Evolutionary conservation across 2,329 filamentous ascomycete species (phyloP), one percentile per base, ranked within the genome.

Genomic region (Fusarium mexicanum): DNA sequence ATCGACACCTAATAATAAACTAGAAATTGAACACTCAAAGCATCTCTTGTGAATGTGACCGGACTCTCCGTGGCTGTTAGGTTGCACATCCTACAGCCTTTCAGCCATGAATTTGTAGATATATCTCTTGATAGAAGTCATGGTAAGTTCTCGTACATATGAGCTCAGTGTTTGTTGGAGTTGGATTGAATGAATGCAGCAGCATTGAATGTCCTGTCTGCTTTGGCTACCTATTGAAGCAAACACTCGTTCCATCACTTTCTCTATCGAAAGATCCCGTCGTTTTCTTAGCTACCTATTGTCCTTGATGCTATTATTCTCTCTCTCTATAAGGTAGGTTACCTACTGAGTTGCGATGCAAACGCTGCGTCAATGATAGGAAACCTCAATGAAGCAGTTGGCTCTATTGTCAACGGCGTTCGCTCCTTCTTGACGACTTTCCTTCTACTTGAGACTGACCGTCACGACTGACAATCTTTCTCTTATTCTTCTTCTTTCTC

Each of bases 1-100:
- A 31, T 37, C 17, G 16, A 37, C 22, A 17, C 43, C 50, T 67
- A 66, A 66, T 66, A 44, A 69, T 69, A 69, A 57, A 38, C n/a
- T 8, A 22, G 29, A n/a, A n/a, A 62, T 46, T 46, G 18, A 18
- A 41, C 16, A 33, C 22, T 20, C 31, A 24, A n/a, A 26, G 38
- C 31, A 47, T 13, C 26, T 43, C 29, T n/a, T 44, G 20, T 33
- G 22, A 18, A 29, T 22, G 9, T n/a, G 26, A 8, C 31, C 41
- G 46, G 53, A 10, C 26, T 54, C 47, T 60, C 67, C 60, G 53
- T 43, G 24, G 37, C 14, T 54, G 47, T 14, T 35, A 47, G 14
- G 35, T 40, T 62, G 35, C 51, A 64, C 51, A 35, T 38, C 41
- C 26, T 35, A 31, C 20, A 57, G 44, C 11, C 31, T 51, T 46